Evolutionary conservation across 768 basidiomycete genomes (phyloP).

Genomic region (Boletus tylopilopsis): DNA sequence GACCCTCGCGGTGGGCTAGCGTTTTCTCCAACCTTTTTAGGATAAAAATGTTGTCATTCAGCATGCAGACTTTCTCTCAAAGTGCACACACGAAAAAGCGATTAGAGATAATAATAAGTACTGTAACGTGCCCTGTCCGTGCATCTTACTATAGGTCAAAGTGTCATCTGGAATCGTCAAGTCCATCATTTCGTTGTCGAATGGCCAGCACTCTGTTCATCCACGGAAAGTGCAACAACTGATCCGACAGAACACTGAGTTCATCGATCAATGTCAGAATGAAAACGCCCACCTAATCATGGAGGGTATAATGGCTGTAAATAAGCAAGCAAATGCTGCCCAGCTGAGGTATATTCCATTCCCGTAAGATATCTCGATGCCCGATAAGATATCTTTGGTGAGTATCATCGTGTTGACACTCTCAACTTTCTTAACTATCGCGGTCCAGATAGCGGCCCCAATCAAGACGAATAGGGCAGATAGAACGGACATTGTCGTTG

Average conservation of each 20-base stretch:
- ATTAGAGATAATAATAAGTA: slow-evolving; percentile 21
- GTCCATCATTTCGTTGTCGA: slow-evolving; percentile 13
- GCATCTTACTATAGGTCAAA: slow-evolving; percentile 6
- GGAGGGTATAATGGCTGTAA: slow-evolving; percentile 67
- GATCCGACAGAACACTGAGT: slow-evolving; percentile 1
- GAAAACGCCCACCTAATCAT: slow-evolving; percentile 59
- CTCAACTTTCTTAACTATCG: slow-evolving; percentile 61
- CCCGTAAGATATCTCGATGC: slow-evolving; percentile 61
- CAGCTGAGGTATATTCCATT: slow-evolving; percentile 64
- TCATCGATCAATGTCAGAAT: not conserved
- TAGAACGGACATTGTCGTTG: slow-evolving; percentile 57
- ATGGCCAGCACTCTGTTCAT: slow-evolving; percentile 36
- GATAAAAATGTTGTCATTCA: not conserved
- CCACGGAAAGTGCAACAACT: slow-evolving; percentile 83
- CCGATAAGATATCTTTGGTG: slow-evolving; percentile 43
- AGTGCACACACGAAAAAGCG: not conserved
- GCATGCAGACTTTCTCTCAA: too few species aligned
- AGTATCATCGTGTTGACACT: slow-evolving; percentile 53
- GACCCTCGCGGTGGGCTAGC: slow-evolving; percentile 61
- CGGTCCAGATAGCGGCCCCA: slow-evolving; percentile 75
- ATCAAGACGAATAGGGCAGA: slow-evolving; percentile 63
- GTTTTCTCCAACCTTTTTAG: not conserved
- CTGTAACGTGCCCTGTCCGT: slow-evolving; percentile 19
- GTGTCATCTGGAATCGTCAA: slow-evolving; percentile 12
- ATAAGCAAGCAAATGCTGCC: slow-evolving; percentile 68